Evolutionary conservation across 2,329 filamentous ascomycete genomes (phyloP).

Genomic region (Fusarium clavum): DNA sequence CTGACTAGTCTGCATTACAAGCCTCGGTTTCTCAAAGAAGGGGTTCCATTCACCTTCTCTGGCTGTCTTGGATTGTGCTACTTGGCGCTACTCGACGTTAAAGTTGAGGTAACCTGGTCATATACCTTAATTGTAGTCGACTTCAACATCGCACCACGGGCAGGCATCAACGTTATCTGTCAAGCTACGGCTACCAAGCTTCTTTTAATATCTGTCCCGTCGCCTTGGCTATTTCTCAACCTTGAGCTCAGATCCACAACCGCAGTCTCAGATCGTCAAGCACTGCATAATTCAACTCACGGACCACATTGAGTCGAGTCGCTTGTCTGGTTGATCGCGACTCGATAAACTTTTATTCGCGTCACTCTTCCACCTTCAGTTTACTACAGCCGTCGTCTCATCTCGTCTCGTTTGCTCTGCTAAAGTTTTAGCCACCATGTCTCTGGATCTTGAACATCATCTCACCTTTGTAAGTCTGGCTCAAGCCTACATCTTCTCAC

Average conservation of each 20-base stretch:
- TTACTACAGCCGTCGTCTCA: conserved; percentile 7
- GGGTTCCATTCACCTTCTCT: conserved; percentile 7
- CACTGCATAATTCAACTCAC: conserved; percentile 19
- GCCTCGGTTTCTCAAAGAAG: conserved; percentile 22
- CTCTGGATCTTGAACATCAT: conserved; percentile 83
- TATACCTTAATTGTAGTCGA: conserved; percentile 23
- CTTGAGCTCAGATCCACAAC: conserved; percentile 29
- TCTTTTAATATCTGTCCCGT: conserved; percentile 6
- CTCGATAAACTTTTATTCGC: conserved; percentile 24
- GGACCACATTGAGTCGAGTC: conserved; percentile 21
- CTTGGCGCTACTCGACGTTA: conserved; percentile 8
- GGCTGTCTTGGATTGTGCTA: conserved; percentile 10
- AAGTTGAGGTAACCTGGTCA: neutral
- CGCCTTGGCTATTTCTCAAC: neutral
- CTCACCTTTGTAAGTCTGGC: conserved; percentile 76
- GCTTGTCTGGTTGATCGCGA: conserved; percentile 15
- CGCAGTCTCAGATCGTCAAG: conserved; percentile 20
- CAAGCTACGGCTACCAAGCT: conserved; percentile 4
- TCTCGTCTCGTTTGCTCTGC: conserved; percentile 3
- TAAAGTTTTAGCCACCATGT: conserved; percentile 58
- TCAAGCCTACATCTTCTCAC: neutral
- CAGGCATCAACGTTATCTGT: conserved; percentile 1
- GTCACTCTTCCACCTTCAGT: conserved; percentile 6
- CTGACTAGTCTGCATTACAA: neutral
- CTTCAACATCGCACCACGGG: conserved; percentile 30